A percentile compares a stretch with the other conserved stretches of the same genome.
These are phyloP conservation scores for Prunus mira DNA, from an alignment of 306 rosid species.

Conservation along the genomic window DNA sequence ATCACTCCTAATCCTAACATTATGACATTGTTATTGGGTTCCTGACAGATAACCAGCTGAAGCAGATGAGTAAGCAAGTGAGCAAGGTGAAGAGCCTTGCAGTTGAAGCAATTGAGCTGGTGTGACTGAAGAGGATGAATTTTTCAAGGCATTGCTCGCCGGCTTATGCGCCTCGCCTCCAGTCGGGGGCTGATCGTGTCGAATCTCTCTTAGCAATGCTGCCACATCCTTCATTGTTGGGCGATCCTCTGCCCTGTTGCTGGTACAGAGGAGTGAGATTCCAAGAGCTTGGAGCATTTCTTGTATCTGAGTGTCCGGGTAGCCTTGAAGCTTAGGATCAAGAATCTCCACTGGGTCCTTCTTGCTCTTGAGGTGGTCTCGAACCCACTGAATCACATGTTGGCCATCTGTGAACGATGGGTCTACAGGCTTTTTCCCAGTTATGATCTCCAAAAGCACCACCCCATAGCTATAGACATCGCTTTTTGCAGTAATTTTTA, in stretches of 20 bases:
- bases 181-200: constrained; percentile 39
- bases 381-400: constrained; percentile 78
- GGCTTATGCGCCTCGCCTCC: constrained; percentile 54
- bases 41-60: constrained; percentile 38
- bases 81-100: constrained; percentile 60
- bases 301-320: constrained; percentile 67
- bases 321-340: constrained; percentile 74
- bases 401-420: constrained; percentile 69
- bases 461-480: constrained; percentile 91
- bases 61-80: constrained; percentile 64
- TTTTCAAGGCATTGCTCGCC: constrained; percentile 17
- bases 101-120: constrained; percentile 57
- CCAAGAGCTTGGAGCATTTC: constrained; percentile 87
- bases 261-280: constrained; percentile 70
- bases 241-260: constrained; percentile 71
- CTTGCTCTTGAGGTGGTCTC: constrained; percentile 68
- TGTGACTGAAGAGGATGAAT: constrained; percentile 49
- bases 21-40: constrained; percentile 28
- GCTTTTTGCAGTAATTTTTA: constrained; percentile 69
- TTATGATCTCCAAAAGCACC: constrained; percentile 75
- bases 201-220: constrained; percentile 67
- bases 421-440: constrained; percentile 80
- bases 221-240: constrained; percentile 95
- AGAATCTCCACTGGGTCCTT: constrained; percentile 64
- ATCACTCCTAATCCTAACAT: not conserved